These are phyloP conservation scores for Annulohypoxylon nitens DNA, from an alignment of 495 filamentous ascomycete genomes.

Conservation along the genomic window DNA sequence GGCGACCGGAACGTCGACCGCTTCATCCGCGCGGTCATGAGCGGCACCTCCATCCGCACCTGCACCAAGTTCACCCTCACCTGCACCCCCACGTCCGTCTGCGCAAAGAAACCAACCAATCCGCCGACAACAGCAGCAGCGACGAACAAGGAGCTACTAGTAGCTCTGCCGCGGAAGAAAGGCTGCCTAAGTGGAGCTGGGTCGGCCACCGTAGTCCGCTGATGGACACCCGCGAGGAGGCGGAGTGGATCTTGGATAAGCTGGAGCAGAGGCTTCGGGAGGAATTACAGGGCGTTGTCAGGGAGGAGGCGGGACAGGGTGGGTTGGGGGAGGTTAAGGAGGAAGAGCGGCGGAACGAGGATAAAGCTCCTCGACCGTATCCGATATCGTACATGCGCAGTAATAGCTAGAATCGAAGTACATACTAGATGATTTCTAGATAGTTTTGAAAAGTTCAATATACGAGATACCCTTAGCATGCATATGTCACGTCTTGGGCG, in stretches of 20 bases:
- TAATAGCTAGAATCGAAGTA: not conserved
- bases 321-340: slow-evolving; percentile 18
- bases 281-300: slow-evolving; percentile 59
- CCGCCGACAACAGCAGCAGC: not conserved
- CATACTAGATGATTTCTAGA: not conserved
- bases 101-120: not conserved
- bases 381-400: not conserved
- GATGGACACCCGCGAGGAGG: slow-evolving; percentile 77
- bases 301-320: slow-evolving; percentile 21
- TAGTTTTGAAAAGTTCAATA: not conserved
- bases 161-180: not conserved
- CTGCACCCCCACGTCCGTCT: not conserved
- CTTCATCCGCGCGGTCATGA: slow-evolving; percentile 11
- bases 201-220: slow-evolving; percentile 77
- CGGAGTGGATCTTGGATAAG: slow-evolving; percentile 83
- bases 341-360: slow-evolving; percentile 40
- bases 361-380: not conserved
- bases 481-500: not conserved
- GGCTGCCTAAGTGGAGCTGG: slow-evolving; percentile 75
- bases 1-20: slow-evolving; percentile 40
- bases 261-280: slow-evolving; percentile 67
- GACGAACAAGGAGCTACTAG: slow-evolving; percentile 26
- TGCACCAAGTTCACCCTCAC: not conserved
- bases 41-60: not conserved
- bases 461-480: slow-evolving; percentile 6